These are phyloP conservation scores for Xylona heveae DNA, from an alignment of 495 filamentous ascomycete species.

Conservation along the genomic window DNA sequence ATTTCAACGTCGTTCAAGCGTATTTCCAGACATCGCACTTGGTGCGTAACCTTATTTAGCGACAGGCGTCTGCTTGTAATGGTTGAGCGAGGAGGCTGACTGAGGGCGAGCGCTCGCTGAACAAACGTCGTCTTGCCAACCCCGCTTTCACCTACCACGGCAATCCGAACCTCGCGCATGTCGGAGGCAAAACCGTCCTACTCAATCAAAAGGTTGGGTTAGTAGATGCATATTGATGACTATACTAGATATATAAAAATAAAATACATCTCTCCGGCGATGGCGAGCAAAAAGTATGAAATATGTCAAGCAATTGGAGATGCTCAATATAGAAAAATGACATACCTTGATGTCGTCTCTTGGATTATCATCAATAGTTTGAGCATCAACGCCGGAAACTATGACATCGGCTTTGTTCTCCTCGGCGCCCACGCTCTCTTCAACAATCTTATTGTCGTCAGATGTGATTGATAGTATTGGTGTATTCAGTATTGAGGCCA, in stretches of 20 bases:
- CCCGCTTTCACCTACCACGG: constrained; percentile 56
- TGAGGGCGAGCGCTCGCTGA: constrained; percentile 53
- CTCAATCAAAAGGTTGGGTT: not conserved
- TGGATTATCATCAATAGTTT: not conserved
- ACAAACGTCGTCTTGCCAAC: constrained; percentile 88
- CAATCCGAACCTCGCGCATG: constrained; percentile 61
- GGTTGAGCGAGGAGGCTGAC: constrained; percentile 29
- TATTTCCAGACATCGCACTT: constrained; percentile 65
- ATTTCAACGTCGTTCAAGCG: constrained; percentile 45
- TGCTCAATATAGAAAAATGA: too few relatives aligned
- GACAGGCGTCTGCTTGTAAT: constrained; percentile 48
- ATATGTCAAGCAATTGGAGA: too few relatives aligned
- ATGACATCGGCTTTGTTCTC: too few relatives aligned
- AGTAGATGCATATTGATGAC: not conserved
- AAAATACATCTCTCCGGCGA: too few relatives aligned
- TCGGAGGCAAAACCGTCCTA: constrained; percentile 2
- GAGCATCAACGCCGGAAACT: too few relatives aligned
- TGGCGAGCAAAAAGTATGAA: too few relatives aligned
- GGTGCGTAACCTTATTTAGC: constrained; percentile 53
- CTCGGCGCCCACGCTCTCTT: too few relatives aligned
- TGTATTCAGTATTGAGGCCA: too few relatives aligned
- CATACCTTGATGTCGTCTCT: constrained; percentile 1
- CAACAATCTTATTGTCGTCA: too few relatives aligned
- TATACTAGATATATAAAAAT: not conserved
- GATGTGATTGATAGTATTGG: too few relatives aligned